Percentiles rank a stretch among this genome's conserved stretches.
Evolutionary conservation across 441 rosid species (phyloP).

Genomic region (Adansonia gregorii): DNA sequence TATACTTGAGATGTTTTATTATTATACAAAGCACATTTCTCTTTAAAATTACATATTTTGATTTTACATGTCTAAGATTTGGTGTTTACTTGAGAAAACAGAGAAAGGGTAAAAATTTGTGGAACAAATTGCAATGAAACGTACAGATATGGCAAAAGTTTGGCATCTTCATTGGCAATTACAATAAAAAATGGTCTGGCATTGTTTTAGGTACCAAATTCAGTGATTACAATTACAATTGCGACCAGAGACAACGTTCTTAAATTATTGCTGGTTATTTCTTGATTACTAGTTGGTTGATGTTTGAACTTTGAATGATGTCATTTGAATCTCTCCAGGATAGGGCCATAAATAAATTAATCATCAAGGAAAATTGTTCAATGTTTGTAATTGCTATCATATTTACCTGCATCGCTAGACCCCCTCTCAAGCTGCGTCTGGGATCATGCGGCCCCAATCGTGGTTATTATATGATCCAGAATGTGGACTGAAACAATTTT

Average conservation of each 20-base stretch:
- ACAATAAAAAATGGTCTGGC: neutral
- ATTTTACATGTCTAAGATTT: neutral
- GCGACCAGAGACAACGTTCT: neutral
- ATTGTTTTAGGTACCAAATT: neutral
- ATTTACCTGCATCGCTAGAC: neutral
- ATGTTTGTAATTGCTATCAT: neutral
- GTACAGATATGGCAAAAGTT: neutral
- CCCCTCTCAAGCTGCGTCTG: neutral
- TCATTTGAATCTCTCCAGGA: neutral
- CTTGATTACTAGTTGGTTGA: slow-evolving; percentile 1
- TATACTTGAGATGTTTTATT: neutral
- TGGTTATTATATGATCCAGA: neutral
- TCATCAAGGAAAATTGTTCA: neutral
- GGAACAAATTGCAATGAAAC: neutral
- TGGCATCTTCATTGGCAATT: neutral
- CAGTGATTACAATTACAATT: neutral
- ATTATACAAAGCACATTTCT: neutral
- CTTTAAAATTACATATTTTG: neutral
- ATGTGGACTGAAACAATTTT: neutral
- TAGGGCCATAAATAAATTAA: neutral
- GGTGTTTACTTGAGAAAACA: neutral
- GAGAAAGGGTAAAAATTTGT: neutral
- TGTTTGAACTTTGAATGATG: neutral
- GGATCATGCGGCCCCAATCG: neutral
- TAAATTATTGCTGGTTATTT: neutral